These are phyloP conservation scores for Notholithocarpus densiflorus DNA, from an alignment of 306 rosid species.

Conservation along the genomic window DNA sequence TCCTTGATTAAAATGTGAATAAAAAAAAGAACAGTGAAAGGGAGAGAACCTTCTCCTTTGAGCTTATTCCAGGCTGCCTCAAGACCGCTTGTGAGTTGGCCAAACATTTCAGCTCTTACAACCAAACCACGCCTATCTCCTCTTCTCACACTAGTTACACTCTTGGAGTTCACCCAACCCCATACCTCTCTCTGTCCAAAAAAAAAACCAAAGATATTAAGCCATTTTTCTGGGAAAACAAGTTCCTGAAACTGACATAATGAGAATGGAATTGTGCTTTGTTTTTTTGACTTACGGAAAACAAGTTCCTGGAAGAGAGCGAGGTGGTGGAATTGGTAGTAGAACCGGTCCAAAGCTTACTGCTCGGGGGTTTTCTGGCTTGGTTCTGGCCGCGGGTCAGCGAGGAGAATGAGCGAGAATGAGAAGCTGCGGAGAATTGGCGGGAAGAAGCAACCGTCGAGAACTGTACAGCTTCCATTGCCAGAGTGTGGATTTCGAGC, in stretches of 20 bases:
- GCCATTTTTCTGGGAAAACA: background rate
- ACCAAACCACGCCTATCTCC: constrained; percentile 50
- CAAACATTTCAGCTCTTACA: constrained; percentile 94
- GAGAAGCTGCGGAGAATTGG: constrained; percentile 51
- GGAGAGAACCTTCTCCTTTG: constrained; percentile 79
- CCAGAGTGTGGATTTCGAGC: constrained; percentile 2
- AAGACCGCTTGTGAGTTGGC: constrained; percentile 85
- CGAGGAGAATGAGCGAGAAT: constrained; percentile 28
- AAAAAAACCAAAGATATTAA: background rate
- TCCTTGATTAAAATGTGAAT: background rate
- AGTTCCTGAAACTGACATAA: background rate
- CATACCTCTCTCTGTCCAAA: constrained; percentile 71
- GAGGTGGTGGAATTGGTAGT: constrained; percentile 30
- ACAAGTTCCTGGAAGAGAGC: constrained; percentile 60
- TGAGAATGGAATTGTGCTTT: background rate
- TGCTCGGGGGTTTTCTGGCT: constrained; percentile 18
- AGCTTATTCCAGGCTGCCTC: constrained; percentile 97
- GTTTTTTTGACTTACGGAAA: constrained; percentile 55
- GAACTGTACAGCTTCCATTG: constrained; percentile 68
- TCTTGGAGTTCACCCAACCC: constrained; percentile 77
- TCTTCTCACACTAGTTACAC: constrained; percentile 26
- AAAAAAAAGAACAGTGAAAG: background rate
- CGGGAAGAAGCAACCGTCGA: constrained; percentile 60
- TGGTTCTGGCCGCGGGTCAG: constrained; percentile 22
- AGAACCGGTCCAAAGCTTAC: constrained; percentile 38